Evolutionary conservation across 208 protist genomes (phyloP).

Genomic region (Acanthamoeba royreba): DNA sequence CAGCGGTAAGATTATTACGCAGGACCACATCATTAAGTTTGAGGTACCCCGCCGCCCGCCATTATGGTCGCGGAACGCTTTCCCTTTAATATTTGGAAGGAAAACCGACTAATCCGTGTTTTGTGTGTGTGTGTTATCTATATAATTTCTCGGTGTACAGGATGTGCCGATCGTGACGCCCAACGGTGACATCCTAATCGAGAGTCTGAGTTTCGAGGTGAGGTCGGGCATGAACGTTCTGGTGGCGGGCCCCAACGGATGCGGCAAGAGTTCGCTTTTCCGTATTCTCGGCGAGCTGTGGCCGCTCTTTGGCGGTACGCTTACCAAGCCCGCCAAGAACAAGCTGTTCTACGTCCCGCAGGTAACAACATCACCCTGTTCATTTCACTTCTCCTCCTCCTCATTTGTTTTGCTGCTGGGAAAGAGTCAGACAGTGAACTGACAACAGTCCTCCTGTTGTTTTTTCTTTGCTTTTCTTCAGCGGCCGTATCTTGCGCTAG

Average conservation of each 20-base stretch:
- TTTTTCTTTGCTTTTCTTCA: neutral
- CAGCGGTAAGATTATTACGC: slow-evolving; percentile 9
- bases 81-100: neutral
- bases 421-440: neutral
- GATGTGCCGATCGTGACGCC: slow-evolving; percentile 70
- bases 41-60: slow-evolving; percentile 38
- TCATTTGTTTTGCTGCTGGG: neutral
- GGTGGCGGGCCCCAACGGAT: slow-evolving; percentile 71
- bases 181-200: slow-evolving; percentile 59
- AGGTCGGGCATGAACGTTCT: slow-evolving; percentile 65
- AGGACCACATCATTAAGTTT: slow-evolving; percentile 57
- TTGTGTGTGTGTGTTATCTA: too few relatives aligned
- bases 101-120: too few relatives aligned
- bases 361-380: neutral
- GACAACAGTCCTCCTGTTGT: neutral
- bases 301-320: slow-evolving; percentile 67
- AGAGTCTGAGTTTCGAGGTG: slow-evolving; percentile 65
- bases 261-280: slow-evolving; percentile 74
- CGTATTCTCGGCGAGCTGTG: slow-evolving; percentile 75
- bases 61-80: too few relatives aligned
- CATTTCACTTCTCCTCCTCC: neutral
- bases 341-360: slow-evolving; percentile 71
- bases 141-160: neutral
- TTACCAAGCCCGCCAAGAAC: slow-evolving; percentile 64
- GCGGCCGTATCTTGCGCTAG: slow-evolving; percentile 74